Base-by-base conservation (phyloP, 371 early-diverging fungal genomes). In the Gilbertella persicaria region DNA sequence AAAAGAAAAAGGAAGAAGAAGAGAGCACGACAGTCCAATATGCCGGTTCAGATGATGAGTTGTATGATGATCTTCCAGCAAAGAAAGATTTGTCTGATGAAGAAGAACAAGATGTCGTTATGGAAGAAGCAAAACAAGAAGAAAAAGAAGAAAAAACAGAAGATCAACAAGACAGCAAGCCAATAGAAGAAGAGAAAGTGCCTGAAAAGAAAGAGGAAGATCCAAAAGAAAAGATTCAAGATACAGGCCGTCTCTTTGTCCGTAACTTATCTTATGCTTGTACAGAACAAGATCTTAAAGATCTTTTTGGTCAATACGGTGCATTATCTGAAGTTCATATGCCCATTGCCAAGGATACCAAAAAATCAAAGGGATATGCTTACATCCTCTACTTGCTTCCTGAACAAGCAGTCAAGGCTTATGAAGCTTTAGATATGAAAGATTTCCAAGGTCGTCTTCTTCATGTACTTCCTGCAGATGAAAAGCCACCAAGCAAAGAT, bases 241-340 rank as follows among this genome's bases (percentile, higher is more conserved):
- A 98, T 44, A 96, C 96, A 4, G 98, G 97, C 1, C 88, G 99
- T 19, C 76, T 98, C 33, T 95, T 93, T 79, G 85, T 97, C 39
- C 85, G 91, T 51, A 97, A 97, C 65, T 77, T 98, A 24, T 78
- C 97, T 10, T 98, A 92, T 73, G 74, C 89, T 33, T 89, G 93
- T 57, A 92, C 95, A 0, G 91, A 89, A 50, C 86, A 90, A 5
- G 97, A 97, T 48, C 72, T 98, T 25, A 80, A 85, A 48, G 70
- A 73, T 16, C 55, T 84, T 19, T 97, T 97, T 63, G 82, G 82
- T 37, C 75, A 74, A 58, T 95, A 87, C 67, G 99, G 99, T 5
- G 93, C 94, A 0, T 64, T 98, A 9, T 86, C 95, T 1, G 98
- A 97, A 71, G 73, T 94, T 24, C 96, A 97, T 71, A 86, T 98